Evolutionary conservation across 2,329 filamentous ascomycete species (phyloP).

Genomic region (Aureobasidium sp.): DNA sequence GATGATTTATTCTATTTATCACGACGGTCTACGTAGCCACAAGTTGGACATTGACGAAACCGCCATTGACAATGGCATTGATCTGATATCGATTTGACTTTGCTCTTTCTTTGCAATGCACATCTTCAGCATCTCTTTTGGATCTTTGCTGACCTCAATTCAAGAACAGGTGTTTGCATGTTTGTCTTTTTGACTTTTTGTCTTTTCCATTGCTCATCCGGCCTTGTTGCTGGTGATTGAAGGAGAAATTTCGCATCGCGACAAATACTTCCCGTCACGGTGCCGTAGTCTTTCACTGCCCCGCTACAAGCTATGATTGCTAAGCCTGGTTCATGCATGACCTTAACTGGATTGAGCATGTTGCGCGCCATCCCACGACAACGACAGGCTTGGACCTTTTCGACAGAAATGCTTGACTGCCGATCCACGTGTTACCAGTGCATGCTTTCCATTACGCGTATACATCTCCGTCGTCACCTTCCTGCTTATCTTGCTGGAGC

Average conservation of each 20-base stretch:
- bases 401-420: neutral
- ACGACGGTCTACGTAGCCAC: slow-evolving; percentile 35
- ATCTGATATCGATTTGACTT: slow-evolving; percentile 7
- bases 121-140: neutral
- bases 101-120: neutral
- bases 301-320: too few relatives aligned
- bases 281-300: too few relatives aligned
- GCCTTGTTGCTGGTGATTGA: neutral
- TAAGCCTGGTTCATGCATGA: too few relatives aligned
- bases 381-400: too few relatives aligned
- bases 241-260: neutral
- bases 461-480: neutral
- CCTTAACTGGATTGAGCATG: too few relatives aligned
- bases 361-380: too few relatives aligned
- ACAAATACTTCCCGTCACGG: too few relatives aligned
- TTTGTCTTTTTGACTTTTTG: too few relatives aligned
- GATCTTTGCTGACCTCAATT: neutral
- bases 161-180: neutral
- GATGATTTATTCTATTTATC: slow-evolving; percentile 30
- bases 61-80: slow-evolving; percentile 27
- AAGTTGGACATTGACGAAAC: slow-evolving; percentile 31
- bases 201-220: neutral
- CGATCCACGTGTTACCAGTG: too few relatives aligned
- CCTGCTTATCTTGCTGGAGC: neutral
- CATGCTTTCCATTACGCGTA: too few relatives aligned